A percentile compares a stretch with the other conserved stretches of the same genome.
phyloP scores from a whole-genome alignment of 2,329 filamentous ascomycete genomes.

The Fusarium proliferatum region DNA sequence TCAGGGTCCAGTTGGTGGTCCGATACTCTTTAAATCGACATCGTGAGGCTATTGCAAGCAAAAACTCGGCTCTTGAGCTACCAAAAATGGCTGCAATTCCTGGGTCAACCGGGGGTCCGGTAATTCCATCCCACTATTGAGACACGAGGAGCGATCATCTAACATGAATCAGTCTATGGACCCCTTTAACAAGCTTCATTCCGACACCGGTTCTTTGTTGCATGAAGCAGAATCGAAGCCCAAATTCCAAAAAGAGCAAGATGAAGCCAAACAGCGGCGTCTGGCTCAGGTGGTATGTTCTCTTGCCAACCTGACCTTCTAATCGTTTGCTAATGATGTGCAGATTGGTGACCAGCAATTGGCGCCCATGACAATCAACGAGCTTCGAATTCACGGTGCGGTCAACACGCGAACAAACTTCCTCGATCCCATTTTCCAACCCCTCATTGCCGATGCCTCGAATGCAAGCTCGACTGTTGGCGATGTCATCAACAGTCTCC shows the following conservation, averaged over 20 bases:
- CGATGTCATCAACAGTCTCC: constrained; percentile 80
- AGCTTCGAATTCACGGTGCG: constrained; percentile 85
- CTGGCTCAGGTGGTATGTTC: constrained; percentile 52
- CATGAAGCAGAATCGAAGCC: constrained; percentile 53
- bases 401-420: constrained; percentile 85
- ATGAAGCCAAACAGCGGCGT: constrained; percentile 54
- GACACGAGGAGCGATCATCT: constrained; percentile 31
- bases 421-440: constrained; percentile 82
- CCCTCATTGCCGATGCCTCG: constrained; percentile 76
- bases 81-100: constrained; percentile 50
- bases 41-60: constrained; percentile 34
- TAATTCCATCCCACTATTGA: constrained; percentile 36
- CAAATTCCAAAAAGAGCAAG: constrained; percentile 51
- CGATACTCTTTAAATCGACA: constrained; percentile 29
- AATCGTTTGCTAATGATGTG: constrained; percentile 29
- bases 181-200: constrained; percentile 54
- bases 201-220: constrained; percentile 52
- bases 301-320: not conserved
- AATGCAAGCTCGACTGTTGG: constrained; percentile 79
- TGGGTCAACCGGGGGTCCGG: constrained; percentile 46
- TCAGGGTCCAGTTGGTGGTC: constrained; percentile 35
- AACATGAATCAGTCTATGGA: constrained; percentile 48
- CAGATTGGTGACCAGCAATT: constrained; percentile 77
- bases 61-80: constrained; percentile 30
- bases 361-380: constrained; percentile 87